Evolutionary conservation across 2,329 filamentous ascomycete species (phyloP).

Genomic region (Calonectria hongkongensis): DNA sequence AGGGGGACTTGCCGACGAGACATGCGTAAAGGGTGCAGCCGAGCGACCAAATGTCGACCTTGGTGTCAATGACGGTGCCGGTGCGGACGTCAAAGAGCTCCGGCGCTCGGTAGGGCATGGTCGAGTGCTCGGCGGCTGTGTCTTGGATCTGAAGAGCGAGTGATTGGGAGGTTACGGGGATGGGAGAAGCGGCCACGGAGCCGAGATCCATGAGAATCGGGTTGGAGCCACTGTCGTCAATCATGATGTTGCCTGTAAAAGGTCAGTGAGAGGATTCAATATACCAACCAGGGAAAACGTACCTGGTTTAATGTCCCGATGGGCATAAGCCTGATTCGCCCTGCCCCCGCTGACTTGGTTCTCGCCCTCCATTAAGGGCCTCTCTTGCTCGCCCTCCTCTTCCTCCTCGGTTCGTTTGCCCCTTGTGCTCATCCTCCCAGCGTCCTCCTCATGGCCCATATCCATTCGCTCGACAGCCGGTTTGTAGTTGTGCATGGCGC

Average conservation of each 20-base stretch:
- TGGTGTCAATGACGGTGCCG: constrained; percentile 92
- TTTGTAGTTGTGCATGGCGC: constrained; percentile 92
- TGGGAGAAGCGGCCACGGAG: constrained; percentile 90
- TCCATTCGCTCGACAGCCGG: constrained; percentile 70
- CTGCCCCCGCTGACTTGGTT: constrained; percentile 76
- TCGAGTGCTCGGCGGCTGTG: constrained; percentile 94
- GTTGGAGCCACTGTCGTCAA: constrained; percentile 89
- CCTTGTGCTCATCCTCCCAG: constrained; percentile 58
- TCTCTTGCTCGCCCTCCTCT: constrained; percentile 84
- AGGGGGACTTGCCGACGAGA: constrained; percentile 96
- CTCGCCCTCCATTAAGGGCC: constrained; percentile 89
- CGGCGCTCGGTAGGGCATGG: constrained; percentile 98
- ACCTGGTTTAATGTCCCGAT: constrained; percentile 98
- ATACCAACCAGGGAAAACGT: constrained; percentile 55
- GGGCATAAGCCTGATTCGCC: constrained; percentile 87
- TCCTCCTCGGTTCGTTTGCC: constrained; percentile 75
- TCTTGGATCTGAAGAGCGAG: constrained; percentile 95
- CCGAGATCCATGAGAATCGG: constrained; percentile 99
- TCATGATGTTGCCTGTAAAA: constrained; percentile 93
- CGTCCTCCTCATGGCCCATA: constrained; percentile 67
- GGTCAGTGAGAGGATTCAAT: constrained; percentile 21
- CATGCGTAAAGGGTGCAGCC: constrained; percentile 99
- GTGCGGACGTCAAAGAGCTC: constrained; percentile 99
- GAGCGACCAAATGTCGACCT: constrained; percentile 98
- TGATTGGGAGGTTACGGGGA: constrained; percentile 91